Percentiles rank a stretch among this genome's conserved stretches.
phyloP scores from a whole-genome alignment of 2,329 filamentous ascomycete species.

The Achaetomium macrosporum region DNA sequence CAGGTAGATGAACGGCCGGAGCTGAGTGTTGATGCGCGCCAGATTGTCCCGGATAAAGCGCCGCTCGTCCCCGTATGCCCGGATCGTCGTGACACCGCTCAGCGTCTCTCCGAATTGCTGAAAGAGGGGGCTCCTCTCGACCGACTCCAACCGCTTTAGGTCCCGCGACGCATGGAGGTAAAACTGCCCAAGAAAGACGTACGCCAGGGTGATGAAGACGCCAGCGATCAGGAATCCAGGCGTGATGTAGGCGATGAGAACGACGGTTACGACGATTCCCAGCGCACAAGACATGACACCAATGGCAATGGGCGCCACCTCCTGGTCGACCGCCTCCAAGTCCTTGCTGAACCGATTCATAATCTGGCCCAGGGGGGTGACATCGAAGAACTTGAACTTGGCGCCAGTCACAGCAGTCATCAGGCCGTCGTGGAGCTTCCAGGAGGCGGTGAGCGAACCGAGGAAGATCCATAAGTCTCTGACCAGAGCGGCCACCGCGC shows the following conservation, averaged over 20 bases:
- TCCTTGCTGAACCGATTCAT: conserved; percentile 99
- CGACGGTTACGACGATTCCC: conserved; percentile 74
- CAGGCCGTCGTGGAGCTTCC: conserved; percentile 71
- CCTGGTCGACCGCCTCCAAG: conserved; percentile 89
- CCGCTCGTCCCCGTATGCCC: conserved; percentile 89
- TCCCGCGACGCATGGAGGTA: conserved; percentile 93
- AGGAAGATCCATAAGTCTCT: conserved; percentile 88
- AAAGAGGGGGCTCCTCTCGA: conserved; percentile 90
- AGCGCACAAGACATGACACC: conserved; percentile 60
- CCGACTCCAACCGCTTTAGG: conserved; percentile 88
- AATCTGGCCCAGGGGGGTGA: conserved; percentile 88
- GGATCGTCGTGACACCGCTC: conserved; percentile 90
- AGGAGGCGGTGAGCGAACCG: conserved; percentile 83
- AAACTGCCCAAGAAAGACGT: conserved; percentile 76
- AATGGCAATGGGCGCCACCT: conserved; percentile 88
- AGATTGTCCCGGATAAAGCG: conserved; percentile 93
- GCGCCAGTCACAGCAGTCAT: conserved; percentile 77
- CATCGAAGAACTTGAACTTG: conserved; percentile 96
- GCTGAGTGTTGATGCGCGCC: conserved; percentile 79
- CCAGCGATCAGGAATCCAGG: conserved; percentile 86
- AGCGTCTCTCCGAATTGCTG: conserved; percentile 97
- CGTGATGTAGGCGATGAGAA: conserved; percentile 81
- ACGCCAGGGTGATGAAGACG: conserved; percentile 75
- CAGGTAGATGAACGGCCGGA: conserved; percentile 88
- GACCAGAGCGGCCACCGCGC: conserved; percentile 73